Base-by-base conservation (phyloP, 352 stramenopile species). In the Globisporangium ultimum region DNA sequence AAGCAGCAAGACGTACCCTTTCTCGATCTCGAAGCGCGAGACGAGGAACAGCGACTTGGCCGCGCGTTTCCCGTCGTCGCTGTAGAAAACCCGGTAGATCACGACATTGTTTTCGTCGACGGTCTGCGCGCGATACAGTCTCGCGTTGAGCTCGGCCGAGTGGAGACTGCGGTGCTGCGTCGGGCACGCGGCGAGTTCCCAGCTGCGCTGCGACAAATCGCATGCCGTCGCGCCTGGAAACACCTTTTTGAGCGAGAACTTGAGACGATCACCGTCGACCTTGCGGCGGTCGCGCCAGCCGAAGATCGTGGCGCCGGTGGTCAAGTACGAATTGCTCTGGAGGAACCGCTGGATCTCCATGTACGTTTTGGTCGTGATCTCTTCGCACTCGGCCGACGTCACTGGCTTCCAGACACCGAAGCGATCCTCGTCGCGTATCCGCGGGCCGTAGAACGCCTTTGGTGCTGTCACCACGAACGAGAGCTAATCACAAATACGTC, bases 101-200 rank as follows among this genome's bases (percentile, higher is more conserved):
- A 86, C 60, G 12, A 83, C 65, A 48, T 83, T 88, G 57, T 83
- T 55, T 6, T 82, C 71, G 58, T 88, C 74, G 0, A 86, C 72
- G 24, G 68, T 58, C 52, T 86, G 73, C 18, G 71, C 34, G 17
- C 54, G 22, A 46, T 82, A 71, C 38, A 79, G 55, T 1, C 63
- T 67, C 22, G 82, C 36, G 20, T 70, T 60, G 40, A 86, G 76
- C 42, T 60, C 60, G 1, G 69, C 57, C 40, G 78, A 88, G 63
- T 83, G 84, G 9, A 88, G 64, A 0, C 55, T 57, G 14, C 52
- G 46, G 20, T 81, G 45, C 6, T 55, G 60, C 47, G 34, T 63
- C 6, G 74, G 62, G 0, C 57, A 68, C 5, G 70, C 71, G 13
- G 81, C 45, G 42, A 88, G 49, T 3, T 68, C 60, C 40, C 79